Conservation (phyloP, 23 red algal genomes). For the Gracilaria vermiculophylla region DNA sequence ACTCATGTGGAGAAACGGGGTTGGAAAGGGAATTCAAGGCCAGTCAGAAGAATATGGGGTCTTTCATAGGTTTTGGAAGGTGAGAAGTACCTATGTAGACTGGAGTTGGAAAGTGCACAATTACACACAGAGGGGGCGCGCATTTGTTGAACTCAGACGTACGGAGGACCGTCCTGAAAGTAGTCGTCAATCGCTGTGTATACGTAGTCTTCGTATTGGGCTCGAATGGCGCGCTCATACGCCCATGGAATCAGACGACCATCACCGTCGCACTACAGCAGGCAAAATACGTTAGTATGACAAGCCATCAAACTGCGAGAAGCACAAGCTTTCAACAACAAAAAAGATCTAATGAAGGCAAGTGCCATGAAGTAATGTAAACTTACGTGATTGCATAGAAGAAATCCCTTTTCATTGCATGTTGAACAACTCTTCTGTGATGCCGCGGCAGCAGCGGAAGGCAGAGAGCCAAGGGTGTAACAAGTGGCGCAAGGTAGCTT, state of each 20-base stretch:
- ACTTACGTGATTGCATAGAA: conserved; percentile 80
- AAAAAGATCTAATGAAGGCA: neutral
- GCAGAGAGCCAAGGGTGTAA: conserved; percentile 71
- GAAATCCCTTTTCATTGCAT: conserved; percentile 62
- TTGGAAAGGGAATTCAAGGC: no score
- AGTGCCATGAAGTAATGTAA: neutral
- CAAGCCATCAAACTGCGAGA: neutral
- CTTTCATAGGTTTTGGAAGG: no score
- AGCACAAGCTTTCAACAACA: neutral
- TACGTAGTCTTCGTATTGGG: conserved; percentile 74
- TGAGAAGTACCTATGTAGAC: no score
- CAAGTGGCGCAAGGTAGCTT: conserved; percentile 83
- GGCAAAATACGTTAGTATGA: neutral
- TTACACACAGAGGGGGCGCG: no score
- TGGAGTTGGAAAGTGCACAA: no score
- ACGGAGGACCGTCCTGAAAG: conserved; percentile 60
- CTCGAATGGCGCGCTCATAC: conserved; percentile 84
- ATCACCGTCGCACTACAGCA: conserved; percentile 69
- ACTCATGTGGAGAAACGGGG: no score
- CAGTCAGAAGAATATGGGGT: no score
- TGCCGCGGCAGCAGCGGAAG: conserved; percentile 4
- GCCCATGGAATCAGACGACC: conserved; percentile 83
- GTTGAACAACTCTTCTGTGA: conserved; percentile 48
- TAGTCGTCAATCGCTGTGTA: conserved; percentile 68
- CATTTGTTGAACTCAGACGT: conserved; percentile 17